phyloP scores from a whole-genome alignment of 1,284 basidiomycete genomes.

The Pulveroboletus sp. region DNA sequence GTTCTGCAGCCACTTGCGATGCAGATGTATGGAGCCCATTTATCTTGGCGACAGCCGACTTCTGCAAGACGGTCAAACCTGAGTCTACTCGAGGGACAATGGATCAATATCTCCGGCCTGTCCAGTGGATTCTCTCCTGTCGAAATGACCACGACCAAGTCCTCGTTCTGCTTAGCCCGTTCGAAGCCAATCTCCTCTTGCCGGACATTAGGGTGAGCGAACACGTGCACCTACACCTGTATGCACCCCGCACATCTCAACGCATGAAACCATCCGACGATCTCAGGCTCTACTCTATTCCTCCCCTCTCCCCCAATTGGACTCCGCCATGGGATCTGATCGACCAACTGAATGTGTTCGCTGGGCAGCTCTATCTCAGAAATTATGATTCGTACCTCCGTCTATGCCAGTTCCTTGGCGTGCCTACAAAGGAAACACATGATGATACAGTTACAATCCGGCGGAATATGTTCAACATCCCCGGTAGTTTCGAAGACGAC shows the following conservation, averaged over 20 bases:
- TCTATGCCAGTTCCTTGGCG: neutral
- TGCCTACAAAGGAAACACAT: neutral
- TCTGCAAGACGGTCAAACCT: conserved; percentile 12
- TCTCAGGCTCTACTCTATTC: conserved; percentile 39
- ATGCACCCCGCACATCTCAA: conserved; percentile 39
- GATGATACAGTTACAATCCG: neutral
- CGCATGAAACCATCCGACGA: conserved; percentile 40
- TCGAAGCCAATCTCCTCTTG: conserved; percentile 43
- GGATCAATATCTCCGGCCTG: conserved; percentile 40
- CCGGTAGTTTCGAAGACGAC: neutral
- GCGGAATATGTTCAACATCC: neutral
- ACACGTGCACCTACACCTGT: conserved; percentile 42
- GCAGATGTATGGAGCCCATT: conserved; percentile 11
- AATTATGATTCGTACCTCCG: conserved; percentile 25
- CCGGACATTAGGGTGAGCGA: conserved; percentile 38
- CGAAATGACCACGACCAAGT: neutral
- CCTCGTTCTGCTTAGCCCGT: conserved; percentile 44
- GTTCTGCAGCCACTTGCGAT: neutral
- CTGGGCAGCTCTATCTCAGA: conserved; percentile 29
- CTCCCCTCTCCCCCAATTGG: conserved; percentile 15
- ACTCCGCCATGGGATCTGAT: neutral
- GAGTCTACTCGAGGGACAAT: neutral
- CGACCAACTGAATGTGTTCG: conserved; percentile 31
- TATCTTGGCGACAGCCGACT: conserved; percentile 29
- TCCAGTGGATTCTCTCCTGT: conserved; percentile 44